phyloP scores from a whole-genome alignment of 2,329 filamentous ascomycete genomes.

The Curvularia eragrostidis region DNA sequence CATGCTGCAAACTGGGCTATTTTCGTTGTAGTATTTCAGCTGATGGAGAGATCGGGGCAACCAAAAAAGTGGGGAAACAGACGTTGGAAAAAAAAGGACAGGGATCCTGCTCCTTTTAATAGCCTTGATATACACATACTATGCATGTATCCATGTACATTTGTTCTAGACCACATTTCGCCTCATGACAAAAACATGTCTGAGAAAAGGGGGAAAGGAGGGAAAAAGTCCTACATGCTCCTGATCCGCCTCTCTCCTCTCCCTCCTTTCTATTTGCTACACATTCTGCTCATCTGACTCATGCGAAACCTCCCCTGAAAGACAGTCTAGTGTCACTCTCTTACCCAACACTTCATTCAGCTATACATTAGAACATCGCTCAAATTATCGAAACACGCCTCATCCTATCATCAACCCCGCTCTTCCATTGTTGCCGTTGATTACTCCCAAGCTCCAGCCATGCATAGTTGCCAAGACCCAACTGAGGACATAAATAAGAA shows the following conservation, averaged over 20 bases:
- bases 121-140: not conserved
- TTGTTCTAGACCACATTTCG: not conserved
- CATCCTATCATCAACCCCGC: conserved; percentile 1
- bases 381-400: conserved; percentile 1
- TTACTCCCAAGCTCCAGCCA: conserved; percentile 2
- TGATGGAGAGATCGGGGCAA: too few relatives aligned
- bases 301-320: not conserved
- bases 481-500: not conserved
- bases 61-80: too few relatives aligned
- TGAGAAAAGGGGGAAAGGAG: not conserved
- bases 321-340: not conserved
- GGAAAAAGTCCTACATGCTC: not conserved
- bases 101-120: not conserved
- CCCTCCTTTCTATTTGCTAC: not conserved
- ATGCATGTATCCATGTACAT: not conserved
- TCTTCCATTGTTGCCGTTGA: not conserved
- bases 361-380: conserved; percentile 7
- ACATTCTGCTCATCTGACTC: not conserved
- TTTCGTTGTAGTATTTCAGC: too few relatives aligned
- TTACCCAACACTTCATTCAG: not conserved
- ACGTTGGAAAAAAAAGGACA: not conserved
- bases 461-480: not conserved
- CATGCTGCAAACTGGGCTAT: too few relatives aligned
- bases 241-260: not conserved
- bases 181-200: not conserved